A percentile compares a stretch with the other conserved stretches of the same genome.
Conservation (phyloP, 1,139 yeast genomes). For the Taphrina sp. region DNA sequence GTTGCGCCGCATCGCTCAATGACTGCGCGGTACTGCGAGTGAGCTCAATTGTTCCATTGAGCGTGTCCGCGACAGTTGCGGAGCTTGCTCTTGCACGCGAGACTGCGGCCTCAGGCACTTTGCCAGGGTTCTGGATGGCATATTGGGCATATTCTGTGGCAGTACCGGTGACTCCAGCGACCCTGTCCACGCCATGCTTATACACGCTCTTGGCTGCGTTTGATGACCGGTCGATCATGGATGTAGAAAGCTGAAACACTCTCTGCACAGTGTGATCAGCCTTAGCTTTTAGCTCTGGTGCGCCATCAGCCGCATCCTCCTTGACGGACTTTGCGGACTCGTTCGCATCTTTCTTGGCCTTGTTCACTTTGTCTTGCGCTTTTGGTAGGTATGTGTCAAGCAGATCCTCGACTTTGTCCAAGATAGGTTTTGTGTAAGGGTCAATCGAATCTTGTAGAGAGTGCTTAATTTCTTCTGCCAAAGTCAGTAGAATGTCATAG, state of each 20-base stretch:
- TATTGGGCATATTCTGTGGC: conserved; percentile 22
- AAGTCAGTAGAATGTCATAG: too few species aligned
- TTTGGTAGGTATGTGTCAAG: conserved; percentile 30
- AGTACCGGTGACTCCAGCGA: conserved; percentile 2
- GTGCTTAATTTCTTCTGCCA: neutral
- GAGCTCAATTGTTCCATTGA: conserved; percentile 11
- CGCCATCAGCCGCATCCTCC: neutral
- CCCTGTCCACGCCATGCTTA: conserved; percentile 1
- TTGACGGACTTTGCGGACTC: neutral
- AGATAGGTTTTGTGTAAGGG: conserved; percentile 13
- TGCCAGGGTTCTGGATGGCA: conserved; percentile 14
- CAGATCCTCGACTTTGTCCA: conserved; percentile 23
- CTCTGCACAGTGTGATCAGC: conserved; percentile 9
- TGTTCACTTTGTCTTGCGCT: conserved; percentile 7
- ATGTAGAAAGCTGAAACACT: conserved; percentile 10
- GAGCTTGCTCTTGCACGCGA: neutral
- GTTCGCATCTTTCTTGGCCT: conserved; percentile 19
- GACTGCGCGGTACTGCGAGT: conserved; percentile 19
- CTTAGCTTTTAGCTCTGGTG: conserved; percentile 3
- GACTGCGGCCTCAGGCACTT: conserved; percentile 25
- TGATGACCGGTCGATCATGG: conserved; percentile 13
- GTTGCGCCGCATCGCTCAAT: conserved; percentile 13
- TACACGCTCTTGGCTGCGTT: conserved; percentile 11
- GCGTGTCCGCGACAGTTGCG: conserved; percentile 8
- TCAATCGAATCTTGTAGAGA: conserved; percentile 13